These are phyloP conservation scores for Saccharomyces eubayanus DNA, from an alignment of 805 yeast genomes.

Conservation along the genomic window DNA sequence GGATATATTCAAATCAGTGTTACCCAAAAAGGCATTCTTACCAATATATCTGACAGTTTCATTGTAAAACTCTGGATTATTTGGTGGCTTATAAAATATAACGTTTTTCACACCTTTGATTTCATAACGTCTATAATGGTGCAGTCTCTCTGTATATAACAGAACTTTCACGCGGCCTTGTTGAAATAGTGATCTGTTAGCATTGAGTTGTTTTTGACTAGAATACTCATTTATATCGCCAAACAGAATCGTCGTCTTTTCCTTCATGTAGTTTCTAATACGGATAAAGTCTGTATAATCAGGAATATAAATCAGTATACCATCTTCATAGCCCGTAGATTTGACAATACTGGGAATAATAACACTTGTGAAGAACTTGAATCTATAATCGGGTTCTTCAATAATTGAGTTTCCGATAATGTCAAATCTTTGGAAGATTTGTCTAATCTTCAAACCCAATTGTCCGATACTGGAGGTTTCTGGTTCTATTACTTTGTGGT, in stretches of 20 bases:
- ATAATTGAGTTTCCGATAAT: slow-evolving; percentile 38
- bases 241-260: slow-evolving; percentile 55
- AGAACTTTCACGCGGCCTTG: slow-evolving; percentile 56
- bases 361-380: slow-evolving; percentile 68
- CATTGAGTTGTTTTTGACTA: slow-evolving; percentile 56
- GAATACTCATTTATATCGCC: slow-evolving; percentile 81
- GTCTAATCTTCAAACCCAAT: slow-evolving; percentile 58
- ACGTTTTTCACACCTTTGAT: slow-evolving; percentile 77
- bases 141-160: slow-evolving; percentile 90
- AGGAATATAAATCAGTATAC: slow-evolving; percentile 74
- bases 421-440: slow-evolving; percentile 65
- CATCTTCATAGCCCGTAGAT: slow-evolving; percentile 55
- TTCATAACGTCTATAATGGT: slow-evolving; percentile 81
- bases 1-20: slow-evolving; percentile 47
- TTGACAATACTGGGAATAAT: slow-evolving; percentile 62
- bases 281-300: slow-evolving; percentile 80
- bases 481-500: slow-evolving; percentile 39
- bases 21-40: slow-evolving; percentile 41
- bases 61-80: slow-evolving; percentile 73
- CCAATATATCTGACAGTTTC: slow-evolving; percentile 70
- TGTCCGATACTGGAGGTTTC: slow-evolving; percentile 50
- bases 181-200: slow-evolving; percentile 62
- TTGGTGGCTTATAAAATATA: slow-evolving; percentile 75
- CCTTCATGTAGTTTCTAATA: slow-evolving; percentile 51
- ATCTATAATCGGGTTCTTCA: slow-evolving; percentile 74